Evolutionary conservation across 352 stramenopile genomes (phyloP).

Genomic region (Phytophthora sansomeana): DNA sequence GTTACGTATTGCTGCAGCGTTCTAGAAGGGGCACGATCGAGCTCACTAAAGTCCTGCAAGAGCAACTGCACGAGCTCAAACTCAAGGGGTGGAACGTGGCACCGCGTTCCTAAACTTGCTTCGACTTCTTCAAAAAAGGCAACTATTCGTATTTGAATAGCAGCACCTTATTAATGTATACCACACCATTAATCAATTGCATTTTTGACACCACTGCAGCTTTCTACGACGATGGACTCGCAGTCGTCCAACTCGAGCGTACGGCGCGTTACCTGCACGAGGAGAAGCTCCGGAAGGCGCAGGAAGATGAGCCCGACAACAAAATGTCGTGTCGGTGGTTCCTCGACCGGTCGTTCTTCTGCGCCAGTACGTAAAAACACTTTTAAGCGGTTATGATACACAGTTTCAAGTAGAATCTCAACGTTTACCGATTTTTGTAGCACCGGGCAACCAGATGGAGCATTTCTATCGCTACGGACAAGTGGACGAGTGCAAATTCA

Average conservation of each 20-base stretch:
- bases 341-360: conserved; percentile 82
- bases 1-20: no score
- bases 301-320: conserved; percentile 48
- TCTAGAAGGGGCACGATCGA: conserved; percentile 70
- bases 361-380: conserved; percentile 73
- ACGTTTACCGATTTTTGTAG: conserved; percentile 36
- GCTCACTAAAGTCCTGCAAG: conserved; percentile 74
- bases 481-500: conserved; percentile 83
- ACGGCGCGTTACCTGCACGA: conserved; percentile 73
- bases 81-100: conserved; percentile 83
- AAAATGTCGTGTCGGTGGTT: conserved; percentile 81
- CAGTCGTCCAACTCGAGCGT: conserved; percentile 53
- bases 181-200: no score
- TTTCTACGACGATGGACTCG: conserved; percentile 26
- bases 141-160: conserved; percentile 9
- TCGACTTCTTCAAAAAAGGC: conserved; percentile 12
- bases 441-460: conserved; percentile 82
- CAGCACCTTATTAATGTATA: conserved; percentile 6
- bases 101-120: conserved; percentile 14
- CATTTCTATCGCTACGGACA: conserved; percentile 80
- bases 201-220: background rate
- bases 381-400: background rate
- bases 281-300: conserved; percentile 40
- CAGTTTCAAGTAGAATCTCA: conserved; percentile 9
- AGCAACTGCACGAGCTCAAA: conserved; percentile 83